Base-by-base conservation (phyloP, 1,139 yeast genomes). In the Magnusiomyces suaveolens region DNA sequence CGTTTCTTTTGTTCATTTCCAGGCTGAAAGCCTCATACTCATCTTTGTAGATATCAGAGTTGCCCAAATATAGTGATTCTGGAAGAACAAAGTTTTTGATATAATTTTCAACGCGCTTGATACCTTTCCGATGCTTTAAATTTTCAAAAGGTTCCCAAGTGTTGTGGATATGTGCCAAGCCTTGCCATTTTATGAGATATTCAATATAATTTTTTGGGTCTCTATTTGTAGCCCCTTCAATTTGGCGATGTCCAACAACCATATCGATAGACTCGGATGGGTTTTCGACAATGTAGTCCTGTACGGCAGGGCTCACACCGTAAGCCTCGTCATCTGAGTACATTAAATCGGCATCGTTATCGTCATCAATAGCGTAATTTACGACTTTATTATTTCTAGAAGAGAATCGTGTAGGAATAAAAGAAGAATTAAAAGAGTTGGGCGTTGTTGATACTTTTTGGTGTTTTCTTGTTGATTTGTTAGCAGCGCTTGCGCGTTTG, bases 1-100 rank as follows among this genome's bases (percentile, higher is more conserved):
- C 97, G 43, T 87, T 74, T 65, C 84, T 78, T 53, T 96, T 78
- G 66, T 89, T 97, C 46, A 83, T 78, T 64, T 90, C 97, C 60
- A 92, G 79, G 65, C 89, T 96, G 89, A 92, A 84, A 21, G 89
- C 83, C 69, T 92, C 98, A 44, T 89, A 75, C 62, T 92, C 97
- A 69, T 92, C 97, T 41, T 54, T 44, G 1, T 96, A 87, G 4
- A 95, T 87, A 64, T 90, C 97, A 50, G 75, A 74, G 61, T n/a
- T n/a, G n/a, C n/a, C n/a, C n/a, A 96, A 76, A 52, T 89, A 77
- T 64, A 85, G 87, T 62, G 80, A 80, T 65, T 90, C 97, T 57
- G 79, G 73, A 18, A 84, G 71, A 56, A 92, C 82, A 65, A 74
- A 82, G 64, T 84, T 88, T 64, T 84, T 85, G 67, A 89, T 84